Conservation (phyloP, 2,329 filamentous ascomycete genomes). For the Aureobasidium lini region DNA sequence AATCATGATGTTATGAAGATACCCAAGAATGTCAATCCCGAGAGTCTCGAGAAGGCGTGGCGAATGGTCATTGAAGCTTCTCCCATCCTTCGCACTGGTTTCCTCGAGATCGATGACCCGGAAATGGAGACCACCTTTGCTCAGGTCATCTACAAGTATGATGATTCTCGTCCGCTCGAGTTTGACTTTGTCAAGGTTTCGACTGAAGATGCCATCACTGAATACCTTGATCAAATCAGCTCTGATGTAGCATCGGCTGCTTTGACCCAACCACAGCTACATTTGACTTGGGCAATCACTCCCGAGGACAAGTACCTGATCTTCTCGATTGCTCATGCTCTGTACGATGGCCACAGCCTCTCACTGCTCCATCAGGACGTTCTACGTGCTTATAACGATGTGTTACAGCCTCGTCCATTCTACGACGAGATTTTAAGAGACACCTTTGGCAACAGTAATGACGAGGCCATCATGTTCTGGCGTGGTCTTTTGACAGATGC, state of each 20-base stretch:
- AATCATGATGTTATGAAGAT: constrained; percentile 73
- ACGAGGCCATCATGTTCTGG: constrained; percentile 60
- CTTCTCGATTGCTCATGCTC: constrained; percentile 73
- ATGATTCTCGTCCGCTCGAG: constrained; percentile 22
- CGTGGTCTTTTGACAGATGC: constrained; percentile 53
- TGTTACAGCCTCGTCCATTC: constrained; percentile 35
- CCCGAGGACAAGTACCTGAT: constrained; percentile 37
- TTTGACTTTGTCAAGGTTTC: constrained; percentile 25
- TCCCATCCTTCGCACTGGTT: constrained; percentile 69
- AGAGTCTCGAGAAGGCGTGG: constrained; percentile 56
- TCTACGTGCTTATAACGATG: constrained; percentile 51
- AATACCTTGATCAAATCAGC: constrained; percentile 24
- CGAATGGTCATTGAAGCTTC: constrained; percentile 49
- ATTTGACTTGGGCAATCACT: constrained; percentile 33
- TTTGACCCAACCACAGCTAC: constrained; percentile 22
- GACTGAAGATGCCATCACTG: constrained; percentile 16
- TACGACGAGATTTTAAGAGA: constrained; percentile 50
- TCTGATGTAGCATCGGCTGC: constrained; percentile 24
- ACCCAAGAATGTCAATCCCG: constrained; percentile 44
- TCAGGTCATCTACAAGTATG: constrained; percentile 42
- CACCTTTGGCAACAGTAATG: constrained; percentile 42
- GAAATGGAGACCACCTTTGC: constrained; percentile 48
- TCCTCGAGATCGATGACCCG: constrained; percentile 58
- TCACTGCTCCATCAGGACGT: constrained; percentile 66
- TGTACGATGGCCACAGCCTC: constrained; percentile 87